Evolutionary conservation across 371 early-diverging fungal genomes (phyloP).

Genomic region (Capillidium heterosporum): DNA sequence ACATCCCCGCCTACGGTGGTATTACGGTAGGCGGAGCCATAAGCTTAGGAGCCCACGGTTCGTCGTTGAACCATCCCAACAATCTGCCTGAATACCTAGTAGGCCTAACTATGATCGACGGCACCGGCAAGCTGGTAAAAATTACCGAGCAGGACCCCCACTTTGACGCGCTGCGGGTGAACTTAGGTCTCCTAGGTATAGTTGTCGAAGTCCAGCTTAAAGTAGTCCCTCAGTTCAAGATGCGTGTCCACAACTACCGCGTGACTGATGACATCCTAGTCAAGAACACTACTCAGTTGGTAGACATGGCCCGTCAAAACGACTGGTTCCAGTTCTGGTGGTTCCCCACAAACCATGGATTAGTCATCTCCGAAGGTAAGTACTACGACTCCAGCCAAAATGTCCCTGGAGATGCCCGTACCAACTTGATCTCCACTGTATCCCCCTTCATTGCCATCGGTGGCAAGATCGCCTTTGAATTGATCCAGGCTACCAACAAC

Average conservation of each 20-base stretch:
- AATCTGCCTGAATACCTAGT: background rate
- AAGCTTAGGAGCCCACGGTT: slow-evolving; percentile 3
- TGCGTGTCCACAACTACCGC: too few relatives aligned
- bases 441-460: background rate
- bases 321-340: background rate
- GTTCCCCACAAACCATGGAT: background rate
- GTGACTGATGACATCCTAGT: too few relatives aligned
- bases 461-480: background rate
- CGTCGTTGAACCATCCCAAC: background rate
- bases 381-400: background rate
- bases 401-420: background rate
- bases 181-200: too few relatives aligned
- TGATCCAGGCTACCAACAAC: background rate
- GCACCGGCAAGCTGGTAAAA: background rate
- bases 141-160: too few relatives aligned
- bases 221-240: too few relatives aligned
- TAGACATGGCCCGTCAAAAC: background rate
- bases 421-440: background rate
- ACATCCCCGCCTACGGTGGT: slow-evolving; percentile 1
- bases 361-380: background rate
- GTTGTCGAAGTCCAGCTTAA: too few relatives aligned
- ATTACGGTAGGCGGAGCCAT: slow-evolving; percentile 4
- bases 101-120: background rate
- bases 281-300: too few relatives aligned
- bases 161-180: too few relatives aligned